Percentiles rank a stretch among this genome's conserved stretches.
Conservation (phyloP, 345 rosid genomes). For the Citrus maxima region DNA sequence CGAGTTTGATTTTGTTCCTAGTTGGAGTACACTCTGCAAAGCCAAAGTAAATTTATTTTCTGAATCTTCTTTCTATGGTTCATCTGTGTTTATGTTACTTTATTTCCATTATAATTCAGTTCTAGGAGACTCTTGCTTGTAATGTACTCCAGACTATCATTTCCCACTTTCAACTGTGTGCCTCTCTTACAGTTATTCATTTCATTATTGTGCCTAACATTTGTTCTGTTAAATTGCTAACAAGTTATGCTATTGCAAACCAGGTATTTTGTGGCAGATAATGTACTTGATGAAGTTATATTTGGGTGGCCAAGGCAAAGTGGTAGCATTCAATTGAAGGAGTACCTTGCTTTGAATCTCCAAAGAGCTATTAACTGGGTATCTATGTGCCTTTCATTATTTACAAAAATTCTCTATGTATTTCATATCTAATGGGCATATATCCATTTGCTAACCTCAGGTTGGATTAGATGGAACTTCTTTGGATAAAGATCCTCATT, state of each 20-base stretch:
- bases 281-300: slow-evolving; percentile 74
- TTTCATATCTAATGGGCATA: slow-evolving; percentile 5
- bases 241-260: slow-evolving; percentile 2
- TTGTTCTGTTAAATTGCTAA: slow-evolving; percentile 7
- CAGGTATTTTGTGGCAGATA: slow-evolving; percentile 90
- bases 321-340: slow-evolving; percentile 54
- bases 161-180: background rate
- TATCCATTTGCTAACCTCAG: slow-evolving; percentile 35
- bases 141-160: background rate
- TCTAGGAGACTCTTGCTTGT: background rate
- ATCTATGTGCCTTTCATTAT: slow-evolving; percentile 17
- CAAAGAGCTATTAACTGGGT: slow-evolving; percentile 92
- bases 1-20: background rate
- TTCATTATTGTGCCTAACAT: background rate
- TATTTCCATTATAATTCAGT: background rate
- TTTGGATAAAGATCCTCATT: slow-evolving; percentile 82
- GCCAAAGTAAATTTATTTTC: background rate
- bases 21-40: background rate
- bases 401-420: slow-evolving; percentile 2
- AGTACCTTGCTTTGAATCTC: slow-evolving; percentile 63
- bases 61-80: background rate
- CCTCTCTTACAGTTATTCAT: background rate
- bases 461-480: slow-evolving; percentile 81
- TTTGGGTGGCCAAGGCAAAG: slow-evolving; percentile 96
- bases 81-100: background rate